phyloP scores from a whole-genome alignment of 2,329 filamentous ascomycete genomes.

The Madurella mycetomatis region DNA sequence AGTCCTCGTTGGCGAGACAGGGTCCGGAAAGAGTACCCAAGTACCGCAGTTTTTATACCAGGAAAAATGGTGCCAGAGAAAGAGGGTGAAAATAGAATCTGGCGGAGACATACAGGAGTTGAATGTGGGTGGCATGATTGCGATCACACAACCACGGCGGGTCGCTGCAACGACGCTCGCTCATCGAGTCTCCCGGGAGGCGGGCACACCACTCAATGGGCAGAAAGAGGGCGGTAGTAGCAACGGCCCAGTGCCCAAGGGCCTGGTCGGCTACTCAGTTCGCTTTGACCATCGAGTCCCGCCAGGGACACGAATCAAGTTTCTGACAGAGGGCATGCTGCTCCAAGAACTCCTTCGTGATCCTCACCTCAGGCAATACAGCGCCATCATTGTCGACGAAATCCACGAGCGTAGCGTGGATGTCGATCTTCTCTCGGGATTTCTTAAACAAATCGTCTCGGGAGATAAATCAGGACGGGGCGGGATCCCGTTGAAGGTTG shows the following conservation, averaged over 20 bases:
- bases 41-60: constrained; percentile 81
- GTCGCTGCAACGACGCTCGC: constrained; percentile 92
- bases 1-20: constrained; percentile 87
- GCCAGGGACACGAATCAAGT: constrained; percentile 83
- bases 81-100: constrained; percentile 45
- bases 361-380: constrained; percentile 77
- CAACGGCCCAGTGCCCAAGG: constrained; percentile 39
- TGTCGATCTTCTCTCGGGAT: constrained; percentile 85
- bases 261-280: constrained; percentile 82
- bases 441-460: constrained; percentile 72
- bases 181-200: constrained; percentile 78
- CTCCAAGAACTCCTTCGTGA: constrained; percentile 90
- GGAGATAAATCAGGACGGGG: constrained; percentile 60
- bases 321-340: constrained; percentile 92
- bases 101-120: constrained; percentile 38
- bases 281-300: constrained; percentile 86
- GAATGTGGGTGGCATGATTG: constrained; percentile 72
- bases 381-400: constrained; percentile 88
- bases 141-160: constrained; percentile 88
- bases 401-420: constrained; percentile 95
- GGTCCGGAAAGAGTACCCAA: constrained; percentile 95
- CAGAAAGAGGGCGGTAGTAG: constrained; percentile 3
- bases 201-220: constrained; percentile 46
- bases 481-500: constrained; percentile 74
- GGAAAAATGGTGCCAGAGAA: constrained; percentile 72